phyloP scores from a whole-genome alignment of 2,329 filamentous ascomycete species.

The Colletotrichum echinochloae region DNA sequence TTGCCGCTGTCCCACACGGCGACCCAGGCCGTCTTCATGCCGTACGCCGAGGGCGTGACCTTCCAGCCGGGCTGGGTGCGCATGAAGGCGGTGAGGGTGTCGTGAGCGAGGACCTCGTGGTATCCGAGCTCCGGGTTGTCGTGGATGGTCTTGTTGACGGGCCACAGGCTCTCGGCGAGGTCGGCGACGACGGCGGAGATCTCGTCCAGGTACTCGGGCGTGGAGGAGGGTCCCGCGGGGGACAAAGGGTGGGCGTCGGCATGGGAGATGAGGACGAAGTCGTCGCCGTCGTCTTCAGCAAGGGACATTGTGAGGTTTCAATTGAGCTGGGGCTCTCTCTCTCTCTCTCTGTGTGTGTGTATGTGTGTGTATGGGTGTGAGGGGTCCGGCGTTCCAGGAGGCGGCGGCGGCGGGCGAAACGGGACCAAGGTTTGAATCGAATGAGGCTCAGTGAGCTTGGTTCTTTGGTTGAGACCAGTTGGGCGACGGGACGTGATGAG shows the following conservation, averaged over 20 bases:
- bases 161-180: conserved; percentile 38
- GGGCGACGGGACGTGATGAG: not conserved
- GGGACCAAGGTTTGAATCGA: not conserved
- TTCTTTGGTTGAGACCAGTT: not conserved
- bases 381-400: not conserved
- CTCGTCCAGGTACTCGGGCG: conserved; percentile 17
- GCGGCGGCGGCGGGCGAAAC: not conserved
- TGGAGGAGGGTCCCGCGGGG: not conserved
- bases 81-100: conserved; percentile 62
- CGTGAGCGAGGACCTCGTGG: conserved; percentile 49
- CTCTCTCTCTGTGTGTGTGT: not conserved
- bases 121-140: conserved; percentile 47
- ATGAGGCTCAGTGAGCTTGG: not conserved
- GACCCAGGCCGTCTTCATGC: conserved; percentile 64
- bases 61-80: conserved; percentile 58
- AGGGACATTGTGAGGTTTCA: conserved; percentile 1
- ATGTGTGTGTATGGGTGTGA: not conserved
- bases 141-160: conserved; percentile 43
- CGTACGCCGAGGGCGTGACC: conserved; percentile 64
- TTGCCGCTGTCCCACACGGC: conserved; percentile 61
- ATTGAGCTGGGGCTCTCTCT: not conserved
- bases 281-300: conserved; percentile 8
- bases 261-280: conserved; percentile 35
- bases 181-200: conserved; percentile 26
- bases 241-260: not conserved